Evolutionary conservation across 1,284 basidiomycete species (phyloP), one percentile per base, ranked within the genome.

Genomic region (Moesziomyces aphidis): DNA sequence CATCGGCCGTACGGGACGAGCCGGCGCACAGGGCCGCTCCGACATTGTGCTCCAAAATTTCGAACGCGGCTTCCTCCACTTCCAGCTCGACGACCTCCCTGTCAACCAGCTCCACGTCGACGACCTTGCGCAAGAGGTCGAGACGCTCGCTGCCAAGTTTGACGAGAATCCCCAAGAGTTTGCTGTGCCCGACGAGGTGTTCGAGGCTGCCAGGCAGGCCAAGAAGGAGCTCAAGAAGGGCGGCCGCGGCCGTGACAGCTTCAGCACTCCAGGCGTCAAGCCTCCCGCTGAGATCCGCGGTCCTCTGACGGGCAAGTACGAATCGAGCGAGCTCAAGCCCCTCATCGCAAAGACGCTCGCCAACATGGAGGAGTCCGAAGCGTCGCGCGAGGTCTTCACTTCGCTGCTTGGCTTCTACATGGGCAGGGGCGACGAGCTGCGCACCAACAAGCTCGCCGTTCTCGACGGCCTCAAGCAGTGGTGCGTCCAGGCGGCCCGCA

Each of bases 1-100:
- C 69, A 90, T 98, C 50, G 94, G 95, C 2, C 89, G 95, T 66
- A 97, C 96, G 0, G 95, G 94, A 22, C 91, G 95, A 78, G 92
- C 90, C 2, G 87, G 87, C 24, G 88, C 88, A 43, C 85, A 86
- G 24, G 93, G 93, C 0, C 90, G 94, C 61, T 94, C 92, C 8
- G 96, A 99, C 85, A 85, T 99, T 53, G 89, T 99, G 22, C 87
- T 98, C 23, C 87, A 92, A 11, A 91, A 92, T 13, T 96, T 90
- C 88, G 96, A 99, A 85, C 85, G 87, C 34, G 89, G 88, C 11
- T 97, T 92, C 85, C 85, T 94, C 63, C 87, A 87, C 13, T 88
- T 88, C 84, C 87, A 90, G 73, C 87, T 97, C 46, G 87, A 87
- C 11, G 88, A 90, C 47, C 88, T 97, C 43, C 92, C 93, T 0